A percentile compares a stretch with the other conserved stretches of the same genome.
These are phyloP conservation scores for Orbilia brochopaga DNA, from an alignment of 2,329 filamentous ascomycete species.

Conservation along the genomic window DNA sequence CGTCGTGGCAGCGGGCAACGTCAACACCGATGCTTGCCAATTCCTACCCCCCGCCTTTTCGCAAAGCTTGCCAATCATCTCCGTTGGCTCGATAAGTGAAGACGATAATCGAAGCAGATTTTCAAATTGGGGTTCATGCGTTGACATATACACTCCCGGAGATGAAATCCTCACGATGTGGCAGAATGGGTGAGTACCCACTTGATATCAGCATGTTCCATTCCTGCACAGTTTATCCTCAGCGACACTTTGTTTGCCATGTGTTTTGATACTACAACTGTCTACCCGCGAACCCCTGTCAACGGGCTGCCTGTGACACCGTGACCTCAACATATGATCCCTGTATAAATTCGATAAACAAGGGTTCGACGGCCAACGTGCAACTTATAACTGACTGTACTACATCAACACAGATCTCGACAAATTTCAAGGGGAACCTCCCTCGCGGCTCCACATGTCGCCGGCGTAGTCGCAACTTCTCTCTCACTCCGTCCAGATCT, in stretches of 20 bases:
- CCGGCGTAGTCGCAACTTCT: constrained; percentile 71
- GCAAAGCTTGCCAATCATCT: constrained; percentile 58
- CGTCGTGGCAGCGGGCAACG: constrained; percentile 59
- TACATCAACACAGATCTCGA: no score
- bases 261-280: no score
- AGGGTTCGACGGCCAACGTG: no score
- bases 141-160: constrained; percentile 67
- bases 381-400: no score
- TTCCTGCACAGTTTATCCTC: no score
- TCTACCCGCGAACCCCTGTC: no score
- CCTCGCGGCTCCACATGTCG: constrained; percentile 69
- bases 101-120: constrained; percentile 57
- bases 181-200: constrained; percentile 59
- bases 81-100: constrained; percentile 58
- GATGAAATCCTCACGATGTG: constrained; percentile 63
- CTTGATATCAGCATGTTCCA: no score
- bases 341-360: no score
- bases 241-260: no score
- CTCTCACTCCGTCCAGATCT: constrained; percentile 2
- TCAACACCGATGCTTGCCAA: constrained; percentile 50
- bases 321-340: no score
- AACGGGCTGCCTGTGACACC: no score
- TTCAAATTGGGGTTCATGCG: constrained; percentile 61
- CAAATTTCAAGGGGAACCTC: constrained; percentile 62
- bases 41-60: constrained; percentile 57